Evolutionary conservation across 805 yeast species (phyloP).

Genomic region (Saccharomycopsis microspora): DNA sequence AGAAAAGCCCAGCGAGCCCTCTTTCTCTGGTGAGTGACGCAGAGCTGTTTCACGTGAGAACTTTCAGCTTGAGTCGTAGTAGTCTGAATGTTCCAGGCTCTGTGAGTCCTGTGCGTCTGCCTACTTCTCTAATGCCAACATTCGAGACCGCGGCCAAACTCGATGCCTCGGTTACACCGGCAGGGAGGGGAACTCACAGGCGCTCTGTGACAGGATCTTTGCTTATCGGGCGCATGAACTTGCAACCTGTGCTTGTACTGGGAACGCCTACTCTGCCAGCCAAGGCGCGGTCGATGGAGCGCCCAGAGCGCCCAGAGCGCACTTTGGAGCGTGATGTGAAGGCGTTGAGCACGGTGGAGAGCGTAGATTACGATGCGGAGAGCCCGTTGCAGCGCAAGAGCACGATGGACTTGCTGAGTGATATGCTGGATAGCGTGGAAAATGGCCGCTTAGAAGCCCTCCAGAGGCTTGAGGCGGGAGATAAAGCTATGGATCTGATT

Average conservation of each 20-base stretch:
- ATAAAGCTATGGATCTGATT: neutral
- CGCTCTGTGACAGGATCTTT: constrained; percentile 25
- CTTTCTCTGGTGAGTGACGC: too few relatives aligned
- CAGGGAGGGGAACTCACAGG: neutral
- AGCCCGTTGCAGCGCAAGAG: constrained; percentile 8
- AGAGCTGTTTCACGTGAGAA: neutral
- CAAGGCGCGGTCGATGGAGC: neutral
- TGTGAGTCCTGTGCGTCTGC: too few relatives aligned
- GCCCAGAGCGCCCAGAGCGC: neutral
- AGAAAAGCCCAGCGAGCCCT: too few relatives aligned
- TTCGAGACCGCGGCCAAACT: too few relatives aligned
- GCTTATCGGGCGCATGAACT: constrained; percentile 30
- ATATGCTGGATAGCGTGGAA: constrained; percentile 3
- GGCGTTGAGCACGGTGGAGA: constrained; percentile 15
- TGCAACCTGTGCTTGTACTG: constrained; percentile 27
- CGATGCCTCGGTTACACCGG: too few relatives aligned
- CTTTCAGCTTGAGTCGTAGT: constrained; percentile 14
- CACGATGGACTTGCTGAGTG: neutral
- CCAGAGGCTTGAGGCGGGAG: constrained; percentile 8
- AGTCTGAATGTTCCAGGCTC: neutral
- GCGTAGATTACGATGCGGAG: constrained; percentile 3
- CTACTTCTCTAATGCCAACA: too few relatives aligned
- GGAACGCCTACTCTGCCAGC: constrained; percentile 13
- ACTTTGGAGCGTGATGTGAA: constrained; percentile 8
- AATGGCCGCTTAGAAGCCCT: constrained; percentile 10